Conservation (phyloP, 495 filamentous ascomycete species). For the Talaromyces ruber region DNA sequence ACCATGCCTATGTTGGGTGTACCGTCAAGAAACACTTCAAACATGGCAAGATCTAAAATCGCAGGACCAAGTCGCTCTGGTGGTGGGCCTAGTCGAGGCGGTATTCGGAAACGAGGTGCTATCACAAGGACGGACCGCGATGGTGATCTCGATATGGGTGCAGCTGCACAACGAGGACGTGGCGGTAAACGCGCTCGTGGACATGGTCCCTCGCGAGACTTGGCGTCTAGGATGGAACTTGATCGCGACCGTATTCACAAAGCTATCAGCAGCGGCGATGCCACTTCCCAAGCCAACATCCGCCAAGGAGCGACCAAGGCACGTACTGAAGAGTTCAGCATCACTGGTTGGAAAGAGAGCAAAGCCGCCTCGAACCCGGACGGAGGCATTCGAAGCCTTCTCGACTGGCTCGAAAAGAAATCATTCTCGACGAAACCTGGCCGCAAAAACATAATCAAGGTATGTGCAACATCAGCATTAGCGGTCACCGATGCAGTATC, state of each 20-base stretch:
- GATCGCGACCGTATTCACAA: conserved; percentile 21
- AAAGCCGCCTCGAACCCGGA: conserved; percentile 62
- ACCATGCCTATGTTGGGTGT: conserved; percentile 5
- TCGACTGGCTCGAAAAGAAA: conserved; percentile 79
- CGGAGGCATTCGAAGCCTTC: conserved; percentile 59
- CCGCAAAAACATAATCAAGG: conserved; percentile 69
- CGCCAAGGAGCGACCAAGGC: conserved; percentile 19
- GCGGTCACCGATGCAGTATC: conserved; percentile 40
- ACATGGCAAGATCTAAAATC: conserved; percentile 29
- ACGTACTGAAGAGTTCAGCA: conserved; percentile 34
- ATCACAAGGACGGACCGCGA: conserved; percentile 58
- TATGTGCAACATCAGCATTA: conserved; percentile 54
- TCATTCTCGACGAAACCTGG: conserved; percentile 35
- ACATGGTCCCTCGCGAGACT: conserved; percentile 18
- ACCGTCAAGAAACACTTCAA: conserved; percentile 8
- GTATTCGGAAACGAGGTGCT: conserved; percentile 60
- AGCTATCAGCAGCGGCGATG: conserved; percentile 31
- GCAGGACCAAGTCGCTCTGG: conserved; percentile 18
- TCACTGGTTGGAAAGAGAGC: conserved; percentile 68
- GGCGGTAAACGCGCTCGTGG: conserved; percentile 28
- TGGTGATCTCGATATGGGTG: conserved; percentile 77
- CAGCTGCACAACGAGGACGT: conserved; percentile 25
- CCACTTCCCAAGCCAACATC: conserved; percentile 30
- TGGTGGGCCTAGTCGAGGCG: conserved; percentile 42
- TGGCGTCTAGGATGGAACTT: conserved; percentile 13